A percentile compares a stretch with the other conserved stretches of the same genome.
Conservation (phyloP, 108 stramenopile species). For the Nitzschia sp. region DNA sequence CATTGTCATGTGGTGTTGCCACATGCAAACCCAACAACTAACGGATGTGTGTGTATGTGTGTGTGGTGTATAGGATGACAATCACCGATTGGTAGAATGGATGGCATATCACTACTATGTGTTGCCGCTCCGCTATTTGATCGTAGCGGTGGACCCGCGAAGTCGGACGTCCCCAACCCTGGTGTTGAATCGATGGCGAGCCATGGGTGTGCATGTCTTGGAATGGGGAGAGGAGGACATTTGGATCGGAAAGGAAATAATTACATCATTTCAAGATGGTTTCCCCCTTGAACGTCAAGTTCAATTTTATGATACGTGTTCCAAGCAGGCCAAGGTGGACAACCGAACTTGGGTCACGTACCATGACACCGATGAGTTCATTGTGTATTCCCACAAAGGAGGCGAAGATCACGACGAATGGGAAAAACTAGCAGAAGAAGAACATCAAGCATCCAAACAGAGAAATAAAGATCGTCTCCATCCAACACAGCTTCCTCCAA, state of each 20-base stretch:
- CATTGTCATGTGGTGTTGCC: too few species aligned
- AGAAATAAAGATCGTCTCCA: not conserved
- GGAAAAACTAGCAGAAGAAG: not conserved
- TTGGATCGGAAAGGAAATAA: not conserved
- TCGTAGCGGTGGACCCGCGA: slow-evolving; percentile 57
- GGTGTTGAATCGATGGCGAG: slow-evolving; percentile 37
- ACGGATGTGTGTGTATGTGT: not conserved
- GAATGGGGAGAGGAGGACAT: slow-evolving; percentile 19
- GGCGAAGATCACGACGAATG: not conserved
- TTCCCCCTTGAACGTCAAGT: slow-evolving; percentile 16
- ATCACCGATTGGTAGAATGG: slow-evolving; percentile 41
- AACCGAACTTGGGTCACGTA: slow-evolving; percentile 12
- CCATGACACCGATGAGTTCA: slow-evolving; percentile 29
- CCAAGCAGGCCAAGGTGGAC: slow-evolving; percentile 2
- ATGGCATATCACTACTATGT: slow-evolving; percentile 32
- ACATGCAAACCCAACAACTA: not conserved
- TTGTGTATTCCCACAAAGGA: not conserved
- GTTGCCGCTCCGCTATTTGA: slow-evolving; percentile 49
- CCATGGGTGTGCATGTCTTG: not conserved
- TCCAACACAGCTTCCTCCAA: not conserved
- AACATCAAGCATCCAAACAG: not conserved
- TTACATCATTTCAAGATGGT: slow-evolving; percentile 4
- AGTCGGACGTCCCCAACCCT: slow-evolving; percentile 22
- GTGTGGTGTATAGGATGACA: slow-evolving; percentile 42
- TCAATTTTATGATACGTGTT: slow-evolving; percentile 22